Conservation (phyloP, 2,329 filamentous ascomycete species). For the Didymella exigua region DNA sequence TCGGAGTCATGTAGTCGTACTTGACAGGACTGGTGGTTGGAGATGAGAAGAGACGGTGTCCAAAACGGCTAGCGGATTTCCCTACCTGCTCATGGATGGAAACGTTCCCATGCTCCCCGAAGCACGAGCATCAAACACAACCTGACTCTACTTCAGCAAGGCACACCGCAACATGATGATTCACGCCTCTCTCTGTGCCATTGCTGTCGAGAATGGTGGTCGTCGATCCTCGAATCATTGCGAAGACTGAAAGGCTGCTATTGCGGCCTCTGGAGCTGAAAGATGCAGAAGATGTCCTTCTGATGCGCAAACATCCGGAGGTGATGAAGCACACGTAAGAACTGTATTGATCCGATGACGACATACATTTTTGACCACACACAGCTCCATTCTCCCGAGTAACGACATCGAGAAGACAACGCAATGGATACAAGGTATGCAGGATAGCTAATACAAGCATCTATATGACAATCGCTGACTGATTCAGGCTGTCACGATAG, state of each 20-base stretch:
- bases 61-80: constrained; percentile 28
- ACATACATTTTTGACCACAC: constrained; percentile 17
- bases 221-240: constrained; percentile 38
- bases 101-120: constrained; percentile 15
- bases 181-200: neutral
- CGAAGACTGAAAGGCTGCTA: constrained; percentile 59
- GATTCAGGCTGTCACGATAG: constrained; percentile 32
- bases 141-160: constrained; percentile 19
- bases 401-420: constrained; percentile 50
- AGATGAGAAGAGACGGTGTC: constrained; percentile 27
- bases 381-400: constrained; percentile 57
- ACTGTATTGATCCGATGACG: neutral
- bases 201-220: constrained; percentile 38
- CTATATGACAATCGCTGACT: neutral
- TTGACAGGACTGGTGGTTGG: constrained; percentile 27
- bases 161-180: constrained; percentile 37
- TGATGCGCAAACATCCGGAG: constrained; percentile 62
- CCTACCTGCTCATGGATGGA: constrained; percentile 11
- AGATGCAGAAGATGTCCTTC: constrained; percentile 59
- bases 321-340: constrained; percentile 67
- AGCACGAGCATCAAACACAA: constrained; percentile 25
- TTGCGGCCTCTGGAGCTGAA: constrained; percentile 58
- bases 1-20: constrained; percentile 22
- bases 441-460: neutral
- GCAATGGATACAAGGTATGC: constrained; percentile 45